Base-by-base conservation (phyloP, 345 rosid genomes). In the Populus davidiana region DNA sequence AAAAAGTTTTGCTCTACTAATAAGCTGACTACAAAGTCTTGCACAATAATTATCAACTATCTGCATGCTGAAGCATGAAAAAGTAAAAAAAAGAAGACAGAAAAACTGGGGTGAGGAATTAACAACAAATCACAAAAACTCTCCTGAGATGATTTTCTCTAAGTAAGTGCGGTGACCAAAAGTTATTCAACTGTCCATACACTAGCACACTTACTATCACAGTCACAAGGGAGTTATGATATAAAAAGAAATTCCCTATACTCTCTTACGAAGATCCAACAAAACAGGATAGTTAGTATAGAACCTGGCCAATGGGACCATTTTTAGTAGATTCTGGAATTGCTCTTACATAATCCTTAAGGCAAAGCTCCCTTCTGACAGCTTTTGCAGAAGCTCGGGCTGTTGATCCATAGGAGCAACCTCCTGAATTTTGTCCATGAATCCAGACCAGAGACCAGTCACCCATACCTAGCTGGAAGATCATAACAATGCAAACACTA, bases 321-420 rank as follows among this genome's bases (percentile, higher is more conserved):
- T 93, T 77, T 93, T 95, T 65, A 4, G 0, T 33, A 89, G 81
- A 80, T 91, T 91, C 85, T 93, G 97, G 81, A 89, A 93, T 82
- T 88, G 97, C 86, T 92, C 96, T 77, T 89, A 92, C 98, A 92
- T 92, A 27, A 92, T 91, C 89, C 97, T 92, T 85, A 92, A 77
- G 23, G 97, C 91, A 80, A 92, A 92, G 83, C 84, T 90, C 72
- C 99, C 99, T 81, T 92, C 94, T 21, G 97, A 89, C 31, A 96
- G 99, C 82, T 92, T 96, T 82, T 95, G 96, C 77, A 92, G 88
- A 85, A 91, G 93, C 85, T 96, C 97, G 29, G 99, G 97, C 81
- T 90, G 96, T 83, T 93, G 98, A 80, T 96, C 97, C 93, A 88
- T 90, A 7, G 98, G 97, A 81, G 92, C 98, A 76, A 93, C 97